A percentile compares a stretch with the other conserved stretches of the same genome.
phyloP scores from a whole-genome alignment of 306 rosid genomes.

The Carpinus viminea region DNA sequence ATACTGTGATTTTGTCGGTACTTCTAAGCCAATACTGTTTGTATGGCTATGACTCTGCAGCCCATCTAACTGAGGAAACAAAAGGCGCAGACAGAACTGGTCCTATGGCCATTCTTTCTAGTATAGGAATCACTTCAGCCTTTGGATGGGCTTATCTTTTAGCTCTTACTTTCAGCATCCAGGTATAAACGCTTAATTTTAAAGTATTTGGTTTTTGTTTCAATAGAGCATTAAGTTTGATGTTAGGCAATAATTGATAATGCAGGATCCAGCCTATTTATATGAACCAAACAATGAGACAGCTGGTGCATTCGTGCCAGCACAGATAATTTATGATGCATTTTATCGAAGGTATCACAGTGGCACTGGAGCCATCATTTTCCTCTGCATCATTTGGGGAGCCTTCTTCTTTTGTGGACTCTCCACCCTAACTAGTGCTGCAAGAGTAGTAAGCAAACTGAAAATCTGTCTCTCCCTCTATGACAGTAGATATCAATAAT shows the following conservation, averaged over 20 bases:
- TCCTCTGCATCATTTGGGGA: conserved; percentile 11
- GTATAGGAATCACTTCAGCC: conserved; percentile 3
- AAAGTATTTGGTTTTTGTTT: neutral
- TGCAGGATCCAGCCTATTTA: conserved; percentile 2
- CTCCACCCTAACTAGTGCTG: neutral
- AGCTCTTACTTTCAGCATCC: conserved; percentile 4
- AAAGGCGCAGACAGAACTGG: neutral
- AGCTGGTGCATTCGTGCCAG: conserved; percentile 1
- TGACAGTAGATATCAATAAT: neutral
- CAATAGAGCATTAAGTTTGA: neutral
- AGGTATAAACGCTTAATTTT: neutral
- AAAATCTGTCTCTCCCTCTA: no score
- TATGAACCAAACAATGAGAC: conserved; percentile 6
- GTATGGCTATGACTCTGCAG: conserved; percentile 12
- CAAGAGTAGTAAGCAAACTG: conserved; percentile 8
- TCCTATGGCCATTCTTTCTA: conserved; percentile 6
- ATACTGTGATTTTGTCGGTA: neutral
- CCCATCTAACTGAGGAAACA: conserved; percentile 12
- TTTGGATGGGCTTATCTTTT: neutral
- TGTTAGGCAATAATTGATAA: neutral
- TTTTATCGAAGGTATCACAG: conserved; percentile 7
- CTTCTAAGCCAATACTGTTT: conserved; percentile 14
- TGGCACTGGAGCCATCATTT: conserved; percentile 7
- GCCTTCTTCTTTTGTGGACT: conserved; percentile 8
- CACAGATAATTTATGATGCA: conserved; percentile 9